Conservation (phyloP, 345 rosid species). For the Citrus inodora region DNA sequence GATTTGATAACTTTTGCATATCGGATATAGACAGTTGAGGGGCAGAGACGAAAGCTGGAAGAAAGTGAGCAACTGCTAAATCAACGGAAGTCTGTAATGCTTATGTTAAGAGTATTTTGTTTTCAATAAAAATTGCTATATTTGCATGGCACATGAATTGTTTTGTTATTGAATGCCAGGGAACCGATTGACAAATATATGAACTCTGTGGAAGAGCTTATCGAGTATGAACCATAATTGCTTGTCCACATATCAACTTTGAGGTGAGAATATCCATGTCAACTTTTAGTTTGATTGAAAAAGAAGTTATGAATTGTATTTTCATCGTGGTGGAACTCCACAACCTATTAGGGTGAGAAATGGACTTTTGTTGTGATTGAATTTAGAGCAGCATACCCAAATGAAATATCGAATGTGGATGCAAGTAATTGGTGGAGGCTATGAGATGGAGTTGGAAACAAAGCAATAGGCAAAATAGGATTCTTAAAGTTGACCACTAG, state of each 20-base stretch:
- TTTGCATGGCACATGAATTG: background rate
- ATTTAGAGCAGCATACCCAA: background rate
- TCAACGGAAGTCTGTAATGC: constrained; percentile 46
- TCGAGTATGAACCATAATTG: constrained; percentile 46
- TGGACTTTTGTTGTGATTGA: background rate
- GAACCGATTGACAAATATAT: constrained; percentile 58
- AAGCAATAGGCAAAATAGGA: background rate
- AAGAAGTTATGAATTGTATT: background rate
- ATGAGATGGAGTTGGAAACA: background rate
- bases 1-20: background rate
- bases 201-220: constrained; percentile 59
- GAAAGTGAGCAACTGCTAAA: constrained; percentile 55
- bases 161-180: constrained; percentile 34
- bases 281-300: background rate
- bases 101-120: background rate
- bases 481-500: background rate
- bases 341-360: background rate
- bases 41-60: constrained; percentile 66
- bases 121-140: background rate
- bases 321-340: background rate
- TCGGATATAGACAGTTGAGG: constrained; percentile 62
- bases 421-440: background rate
- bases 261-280: constrained; percentile 6
- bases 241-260: background rate
- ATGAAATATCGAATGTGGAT: background rate